Conservation (phyloP, 768 basidiomycete genomes). For the Tephrocybe sp. region DNA sequence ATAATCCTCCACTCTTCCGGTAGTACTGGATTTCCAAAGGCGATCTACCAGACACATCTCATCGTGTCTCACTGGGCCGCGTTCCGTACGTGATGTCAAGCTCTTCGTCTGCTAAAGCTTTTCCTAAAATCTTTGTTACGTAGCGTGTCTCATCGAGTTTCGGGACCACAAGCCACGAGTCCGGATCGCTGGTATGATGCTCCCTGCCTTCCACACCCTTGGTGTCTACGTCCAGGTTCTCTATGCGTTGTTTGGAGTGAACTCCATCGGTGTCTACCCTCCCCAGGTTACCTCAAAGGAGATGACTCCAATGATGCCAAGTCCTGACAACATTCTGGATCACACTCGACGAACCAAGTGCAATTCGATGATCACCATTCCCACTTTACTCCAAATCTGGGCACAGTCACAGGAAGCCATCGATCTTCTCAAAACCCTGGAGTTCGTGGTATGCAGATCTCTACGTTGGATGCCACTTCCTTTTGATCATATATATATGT, state of each 20-base stretch:
- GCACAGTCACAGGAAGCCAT: conserved; percentile 20
- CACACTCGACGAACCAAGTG: conserved; percentile 18
- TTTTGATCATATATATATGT: neutral
- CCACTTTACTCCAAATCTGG: conserved; percentile 29
- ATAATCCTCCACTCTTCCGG: conserved; percentile 36
- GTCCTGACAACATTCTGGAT: conserved; percentile 32
- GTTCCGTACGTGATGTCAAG: conserved; percentile 19
- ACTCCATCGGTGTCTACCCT: conserved; percentile 23
- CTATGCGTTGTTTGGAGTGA: conserved; percentile 19
- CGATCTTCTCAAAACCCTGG: conserved; percentile 21
- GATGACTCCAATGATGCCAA: conserved; percentile 28
- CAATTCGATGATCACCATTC: conserved; percentile 24
- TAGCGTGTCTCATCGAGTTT: conserved; percentile 13
- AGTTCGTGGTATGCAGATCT: conserved; percentile 25
- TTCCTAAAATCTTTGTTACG: neutral
- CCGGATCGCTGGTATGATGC: conserved; percentile 22
- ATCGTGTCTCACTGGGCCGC: conserved; percentile 21
- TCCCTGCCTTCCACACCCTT: conserved; percentile 31
- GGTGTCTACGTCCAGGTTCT: conserved; percentile 25
- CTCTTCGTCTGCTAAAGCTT: neutral
- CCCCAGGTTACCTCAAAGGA: conserved; percentile 19
- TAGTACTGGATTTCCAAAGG: conserved; percentile 36
- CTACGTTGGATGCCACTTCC: neutral
- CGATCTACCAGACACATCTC: conserved; percentile 26
- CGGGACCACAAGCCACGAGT: conserved; percentile 8